These are phyloP conservation scores for Hibiscus tridactylites DNA, from an alignment of 345 rosid species.

Conservation along the genomic window DNA sequence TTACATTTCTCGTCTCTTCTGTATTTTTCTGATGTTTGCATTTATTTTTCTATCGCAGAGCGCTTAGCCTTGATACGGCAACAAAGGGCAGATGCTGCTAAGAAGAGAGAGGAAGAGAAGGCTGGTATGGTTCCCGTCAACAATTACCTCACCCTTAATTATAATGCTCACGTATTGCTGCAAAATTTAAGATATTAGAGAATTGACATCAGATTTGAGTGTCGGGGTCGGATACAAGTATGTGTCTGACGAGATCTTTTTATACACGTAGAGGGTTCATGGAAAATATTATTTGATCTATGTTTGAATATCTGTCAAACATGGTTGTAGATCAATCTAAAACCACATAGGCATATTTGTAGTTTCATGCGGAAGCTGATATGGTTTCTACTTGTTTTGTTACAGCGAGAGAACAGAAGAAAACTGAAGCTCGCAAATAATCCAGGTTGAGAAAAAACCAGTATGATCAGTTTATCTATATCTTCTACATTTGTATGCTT, in stretches of 20 bases:
- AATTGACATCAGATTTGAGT: not conserved
- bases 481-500: not conserved
- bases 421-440: conserved; percentile 43
- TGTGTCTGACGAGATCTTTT: not conserved
- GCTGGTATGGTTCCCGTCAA: conserved; percentile 28
- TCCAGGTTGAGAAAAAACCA: not conserved
- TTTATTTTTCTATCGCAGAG: conserved; percentile 28
- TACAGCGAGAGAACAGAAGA: conserved; percentile 47
- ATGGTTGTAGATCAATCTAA: not conserved
- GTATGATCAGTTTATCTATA: not conserved
- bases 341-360: not conserved
- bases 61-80: conserved; percentile 80
- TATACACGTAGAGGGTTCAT: not conserved
- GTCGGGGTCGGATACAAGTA: not conserved
- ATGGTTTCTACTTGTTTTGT: not conserved
- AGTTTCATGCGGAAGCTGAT: conserved; percentile 10
- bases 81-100: conserved; percentile 72
- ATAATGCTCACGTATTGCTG: not conserved
- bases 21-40: not conserved
- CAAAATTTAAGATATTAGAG: not conserved
- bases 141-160: not conserved
- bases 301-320: not conserved
- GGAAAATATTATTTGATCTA: not conserved
- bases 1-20: not conserved
- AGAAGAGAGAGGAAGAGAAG: conserved; percentile 62